Evolutionary conservation across 352 stramenopile genomes (phyloP).

Genomic region (Plasmopara viticola): DNA sequence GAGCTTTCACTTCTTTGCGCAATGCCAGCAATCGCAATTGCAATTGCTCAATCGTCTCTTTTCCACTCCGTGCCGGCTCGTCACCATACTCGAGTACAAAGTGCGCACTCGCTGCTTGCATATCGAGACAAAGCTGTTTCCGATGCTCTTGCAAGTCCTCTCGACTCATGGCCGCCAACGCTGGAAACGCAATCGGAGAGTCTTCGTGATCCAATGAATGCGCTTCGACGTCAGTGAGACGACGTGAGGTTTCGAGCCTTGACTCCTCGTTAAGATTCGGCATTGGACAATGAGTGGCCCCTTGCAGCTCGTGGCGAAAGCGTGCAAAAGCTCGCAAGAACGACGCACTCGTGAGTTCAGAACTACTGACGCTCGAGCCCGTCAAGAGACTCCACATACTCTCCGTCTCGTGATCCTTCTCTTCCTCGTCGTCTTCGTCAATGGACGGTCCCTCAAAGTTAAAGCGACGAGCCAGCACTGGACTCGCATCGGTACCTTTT

Average conservation of each 20-base stretch:
- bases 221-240: background rate
- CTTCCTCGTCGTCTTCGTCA: constrained; percentile 36
- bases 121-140: constrained; percentile 46
- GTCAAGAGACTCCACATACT: constrained; percentile 45
- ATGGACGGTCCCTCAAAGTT: constrained; percentile 53
- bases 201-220: background rate
- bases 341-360: constrained; percentile 49
- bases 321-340: constrained; percentile 44
- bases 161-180: constrained; percentile 9
- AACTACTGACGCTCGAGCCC: constrained; percentile 45
- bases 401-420: constrained; percentile 22
- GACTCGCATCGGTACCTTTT: constrained; percentile 44
- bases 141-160: constrained; percentile 27
- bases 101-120: constrained; percentile 43
- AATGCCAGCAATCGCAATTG: too few relatives aligned
- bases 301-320: constrained; percentile 36
- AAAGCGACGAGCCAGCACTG: constrained; percentile 50
- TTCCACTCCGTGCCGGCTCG: too few relatives aligned
- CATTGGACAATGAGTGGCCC: background rate
- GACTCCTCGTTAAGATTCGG: background rate
- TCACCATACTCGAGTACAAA: constrained; percentile 32
- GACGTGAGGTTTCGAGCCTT: constrained; percentile 6
- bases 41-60: too few relatives aligned
- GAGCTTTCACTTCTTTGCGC: too few relatives aligned
- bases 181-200: constrained; percentile 1